Conservation (phyloP, 768 basidiomycete species). For the Tulasnella sp. region DNA sequence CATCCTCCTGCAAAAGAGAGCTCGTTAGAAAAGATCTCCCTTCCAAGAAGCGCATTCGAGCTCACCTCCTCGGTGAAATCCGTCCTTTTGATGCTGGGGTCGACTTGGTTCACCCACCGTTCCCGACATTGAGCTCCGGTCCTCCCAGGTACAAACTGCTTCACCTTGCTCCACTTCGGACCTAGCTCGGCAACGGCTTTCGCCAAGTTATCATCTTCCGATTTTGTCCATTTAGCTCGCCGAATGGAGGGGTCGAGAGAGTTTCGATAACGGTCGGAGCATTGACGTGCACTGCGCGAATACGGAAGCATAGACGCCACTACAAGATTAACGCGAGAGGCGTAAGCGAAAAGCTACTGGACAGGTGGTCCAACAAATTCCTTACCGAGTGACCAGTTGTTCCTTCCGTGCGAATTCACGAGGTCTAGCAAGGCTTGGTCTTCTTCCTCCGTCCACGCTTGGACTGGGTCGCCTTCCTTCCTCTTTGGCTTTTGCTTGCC, state of each 20-base stretch:
- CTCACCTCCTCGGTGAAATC: constrained; percentile 12
- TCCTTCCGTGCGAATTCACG: constrained; percentile 46
- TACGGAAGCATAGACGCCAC: constrained; percentile 9
- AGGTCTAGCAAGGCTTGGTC: constrained; percentile 44
- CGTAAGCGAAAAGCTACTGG: background rate
- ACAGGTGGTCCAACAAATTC: background rate
- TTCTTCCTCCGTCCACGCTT: constrained; percentile 68
- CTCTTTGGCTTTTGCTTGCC: background rate
- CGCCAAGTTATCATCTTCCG: constrained; percentile 54
- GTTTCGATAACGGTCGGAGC: constrained; percentile 76
- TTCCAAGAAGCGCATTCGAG: background rate
- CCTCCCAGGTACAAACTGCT: constrained; percentile 2
- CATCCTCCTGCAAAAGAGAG: background rate
- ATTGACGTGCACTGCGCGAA: background rate
- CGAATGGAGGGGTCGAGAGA: constrained; percentile 71
- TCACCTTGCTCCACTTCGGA: constrained; percentile 6
- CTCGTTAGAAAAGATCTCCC: background rate
- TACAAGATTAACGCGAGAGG: background rate
- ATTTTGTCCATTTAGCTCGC: constrained; percentile 66
- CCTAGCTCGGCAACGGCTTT: background rate
- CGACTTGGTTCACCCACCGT: constrained; percentile 11
- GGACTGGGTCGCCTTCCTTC: constrained; percentile 44
- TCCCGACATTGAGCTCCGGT: constrained; percentile 13
- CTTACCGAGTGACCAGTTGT: constrained; percentile 34
- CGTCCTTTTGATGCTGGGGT: constrained; percentile 2